Evolutionary conservation across 192 early-diverging fungal species (phyloP).

Genomic region (Haplosporangium gracile): DNA sequence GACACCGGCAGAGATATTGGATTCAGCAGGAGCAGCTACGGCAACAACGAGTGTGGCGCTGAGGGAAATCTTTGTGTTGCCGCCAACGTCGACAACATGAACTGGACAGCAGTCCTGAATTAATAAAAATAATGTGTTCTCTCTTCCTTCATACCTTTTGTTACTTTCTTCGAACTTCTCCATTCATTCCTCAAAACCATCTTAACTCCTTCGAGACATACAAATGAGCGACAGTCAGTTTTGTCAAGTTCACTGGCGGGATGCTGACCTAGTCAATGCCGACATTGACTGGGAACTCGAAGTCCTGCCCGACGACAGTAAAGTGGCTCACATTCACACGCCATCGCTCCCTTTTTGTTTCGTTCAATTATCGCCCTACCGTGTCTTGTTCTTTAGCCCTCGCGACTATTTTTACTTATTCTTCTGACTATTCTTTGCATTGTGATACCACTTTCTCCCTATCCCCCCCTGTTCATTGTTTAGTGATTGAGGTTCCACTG

Average conservation of each 20-base stretch:
- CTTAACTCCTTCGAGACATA: not conserved
- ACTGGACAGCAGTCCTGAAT: not conserved
- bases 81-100: not conserved
- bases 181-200: not conserved
- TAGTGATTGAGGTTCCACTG: slow-evolving; percentile 36
- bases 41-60: not conserved
- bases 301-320: slow-evolving; percentile 40
- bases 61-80: not conserved
- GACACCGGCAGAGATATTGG: slow-evolving; percentile 9
- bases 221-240: slow-evolving; percentile 51
- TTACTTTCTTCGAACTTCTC: not conserved
- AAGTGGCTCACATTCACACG: not conserved
- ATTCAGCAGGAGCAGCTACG: not conserved
- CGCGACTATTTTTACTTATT: not conserved
- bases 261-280: slow-evolving; percentile 33
- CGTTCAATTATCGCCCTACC: not conserved
- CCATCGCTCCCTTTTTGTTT: not conserved
- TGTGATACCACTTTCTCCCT: not conserved
- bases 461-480: not conserved
- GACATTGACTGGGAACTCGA: slow-evolving; percentile 40
- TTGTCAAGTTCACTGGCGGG: slow-evolving; percentile 45
- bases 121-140: not conserved
- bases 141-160: not conserved
- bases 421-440: not conserved
- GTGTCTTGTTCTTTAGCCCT: not conserved